phyloP scores from a whole-genome alignment of 2,329 filamentous ascomycete genomes.

The Aspergillus carbonarius region DNA sequence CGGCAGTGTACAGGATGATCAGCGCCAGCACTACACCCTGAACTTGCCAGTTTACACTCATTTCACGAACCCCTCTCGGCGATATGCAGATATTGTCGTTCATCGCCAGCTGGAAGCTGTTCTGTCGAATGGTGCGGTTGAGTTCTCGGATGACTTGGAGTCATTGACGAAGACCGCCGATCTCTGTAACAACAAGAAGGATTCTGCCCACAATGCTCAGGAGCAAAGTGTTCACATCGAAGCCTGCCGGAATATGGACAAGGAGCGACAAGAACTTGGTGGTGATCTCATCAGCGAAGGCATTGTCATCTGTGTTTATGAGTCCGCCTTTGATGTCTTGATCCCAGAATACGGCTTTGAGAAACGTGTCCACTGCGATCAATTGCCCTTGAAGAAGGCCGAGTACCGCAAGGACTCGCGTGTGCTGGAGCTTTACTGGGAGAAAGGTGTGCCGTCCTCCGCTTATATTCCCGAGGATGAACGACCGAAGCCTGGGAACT shows the following conservation, averaged over 20 bases:
- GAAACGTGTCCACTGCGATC: slow-evolving; percentile 98
- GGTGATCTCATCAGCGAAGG: slow-evolving; percentile 94
- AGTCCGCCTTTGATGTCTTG: slow-evolving; percentile 96
- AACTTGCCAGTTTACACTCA: slow-evolving; percentile 96
- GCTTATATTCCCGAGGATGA: slow-evolving; percentile 97
- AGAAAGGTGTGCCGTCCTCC: slow-evolving; percentile 96
- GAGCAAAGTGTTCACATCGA: slow-evolving; percentile 99
- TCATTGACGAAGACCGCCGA: slow-evolving; percentile 88
- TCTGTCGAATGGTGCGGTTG: slow-evolving; percentile 75
- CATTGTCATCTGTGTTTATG: slow-evolving; percentile 95
- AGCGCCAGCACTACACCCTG: slow-evolving; percentile 84
- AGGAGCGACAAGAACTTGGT: slow-evolving; percentile 78
- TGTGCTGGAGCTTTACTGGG: slow-evolving; percentile 96
- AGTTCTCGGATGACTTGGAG: slow-evolving; percentile 88
- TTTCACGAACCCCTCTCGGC: slow-evolving; percentile 91
- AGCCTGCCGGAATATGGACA: slow-evolving; percentile 93
- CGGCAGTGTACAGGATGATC: slow-evolving; percentile 71
- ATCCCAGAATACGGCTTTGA: slow-evolving; percentile 99
- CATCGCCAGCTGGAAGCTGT: slow-evolving; percentile 91
- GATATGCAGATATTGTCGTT: slow-evolving; percentile 92
- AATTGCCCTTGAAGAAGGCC: slow-evolving; percentile 96
- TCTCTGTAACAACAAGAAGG: slow-evolving; percentile 97
- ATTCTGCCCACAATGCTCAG: slow-evolving; percentile 94
- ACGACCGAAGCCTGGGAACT: slow-evolving; percentile 78
- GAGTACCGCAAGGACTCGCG: slow-evolving; percentile 97